Evolutionary conservation across 768 basidiomycete genomes (phyloP).

Genomic region (Polyporus arcularius): DNA sequence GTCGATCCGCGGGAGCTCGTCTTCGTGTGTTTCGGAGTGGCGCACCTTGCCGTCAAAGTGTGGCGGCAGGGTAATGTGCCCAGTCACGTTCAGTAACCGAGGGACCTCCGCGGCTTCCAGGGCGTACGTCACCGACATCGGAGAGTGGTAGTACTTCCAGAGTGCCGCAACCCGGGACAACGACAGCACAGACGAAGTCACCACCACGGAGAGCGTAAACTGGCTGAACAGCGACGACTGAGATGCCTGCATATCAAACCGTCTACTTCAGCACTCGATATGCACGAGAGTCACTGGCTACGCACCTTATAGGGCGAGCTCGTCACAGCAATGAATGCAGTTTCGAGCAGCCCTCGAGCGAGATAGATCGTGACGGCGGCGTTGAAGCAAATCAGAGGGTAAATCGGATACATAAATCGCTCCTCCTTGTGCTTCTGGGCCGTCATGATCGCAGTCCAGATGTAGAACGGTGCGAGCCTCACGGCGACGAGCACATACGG

Average conservation of each 20-base stretch:
- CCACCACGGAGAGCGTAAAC: slow-evolving; percentile 70
- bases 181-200: slow-evolving; percentile 70
- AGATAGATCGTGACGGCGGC: slow-evolving; percentile 89
- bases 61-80: slow-evolving; percentile 53
- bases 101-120: slow-evolving; percentile 84
- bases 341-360: slow-evolving; percentile 84
- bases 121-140: slow-evolving; percentile 66
- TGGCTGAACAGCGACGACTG: slow-evolving; percentile 72
- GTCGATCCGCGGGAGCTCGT: slow-evolving; percentile 55
- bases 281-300: not conserved
- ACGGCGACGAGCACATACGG: slow-evolving; percentile 77
- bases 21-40: slow-evolving; percentile 26
- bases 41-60: slow-evolving; percentile 30
- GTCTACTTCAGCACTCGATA: slow-evolving; percentile 1
- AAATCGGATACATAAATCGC: slow-evolving; percentile 96
- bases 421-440: slow-evolving; percentile 95
- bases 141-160: slow-evolving; percentile 89
- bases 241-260: slow-evolving; percentile 60
- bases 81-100: slow-evolving; percentile 72
- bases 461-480: slow-evolving; percentile 83
- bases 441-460: slow-evolving; percentile 85
- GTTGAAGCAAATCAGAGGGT: slow-evolving; percentile 91
- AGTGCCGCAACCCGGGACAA: slow-evolving; percentile 79
- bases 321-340: slow-evolving; percentile 69
- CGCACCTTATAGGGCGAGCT: slow-evolving; percentile 84